Percentiles rank a stretch among this genome's conserved stretches.
phyloP scores from a whole-genome alignment of 2,329 filamentous ascomycete genomes.

The Tolypocladium nubicola region DNA sequence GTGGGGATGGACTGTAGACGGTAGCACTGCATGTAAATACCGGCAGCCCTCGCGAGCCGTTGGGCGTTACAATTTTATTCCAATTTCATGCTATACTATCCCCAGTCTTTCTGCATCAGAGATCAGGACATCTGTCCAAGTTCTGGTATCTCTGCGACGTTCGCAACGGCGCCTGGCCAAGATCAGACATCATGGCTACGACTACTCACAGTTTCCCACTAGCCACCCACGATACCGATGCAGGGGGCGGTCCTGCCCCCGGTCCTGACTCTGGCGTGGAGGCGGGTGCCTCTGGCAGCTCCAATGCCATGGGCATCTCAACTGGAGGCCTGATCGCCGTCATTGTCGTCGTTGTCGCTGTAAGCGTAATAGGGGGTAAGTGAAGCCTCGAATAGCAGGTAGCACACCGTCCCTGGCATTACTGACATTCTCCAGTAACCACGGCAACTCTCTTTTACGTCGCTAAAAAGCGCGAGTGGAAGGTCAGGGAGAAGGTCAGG shows the following conservation, averaged over 20 bases:
- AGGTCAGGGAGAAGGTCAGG: slow-evolving; percentile 59
- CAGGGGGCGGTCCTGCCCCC: slow-evolving; percentile 23
- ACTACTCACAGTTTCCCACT: slow-evolving; percentile 30
- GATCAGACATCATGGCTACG: slow-evolving; percentile 24
- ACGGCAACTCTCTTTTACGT: slow-evolving; percentile 63
- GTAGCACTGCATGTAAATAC: not conserved
- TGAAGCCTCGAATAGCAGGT: slow-evolving; percentile 1
- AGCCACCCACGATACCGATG: slow-evolving; percentile 26
- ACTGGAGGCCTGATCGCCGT: slow-evolving; percentile 64
- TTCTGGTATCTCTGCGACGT: not conserved
- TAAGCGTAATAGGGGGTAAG: slow-evolving; percentile 61
- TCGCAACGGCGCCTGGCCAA: not conserved
- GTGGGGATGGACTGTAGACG: not conserved
- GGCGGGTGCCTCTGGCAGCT: slow-evolving; percentile 54
- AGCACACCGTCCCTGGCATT: not conserved
- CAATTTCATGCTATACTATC: not conserved
- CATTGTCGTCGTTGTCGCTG: slow-evolving; percentile 57
- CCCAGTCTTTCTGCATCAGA: not conserved
- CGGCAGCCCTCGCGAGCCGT: not conserved
- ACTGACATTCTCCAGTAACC: slow-evolving; percentile 34
- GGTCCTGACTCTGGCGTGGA: slow-evolving; percentile 34
- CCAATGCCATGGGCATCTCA: slow-evolving; percentile 49
- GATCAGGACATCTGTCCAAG: not conserved
- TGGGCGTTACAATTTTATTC: not conserved
- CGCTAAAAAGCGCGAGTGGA: slow-evolving; percentile 80